Base-by-base conservation (phyloP, 148 eudicot genomes). In the Vaccinium myrtillus region DNA sequence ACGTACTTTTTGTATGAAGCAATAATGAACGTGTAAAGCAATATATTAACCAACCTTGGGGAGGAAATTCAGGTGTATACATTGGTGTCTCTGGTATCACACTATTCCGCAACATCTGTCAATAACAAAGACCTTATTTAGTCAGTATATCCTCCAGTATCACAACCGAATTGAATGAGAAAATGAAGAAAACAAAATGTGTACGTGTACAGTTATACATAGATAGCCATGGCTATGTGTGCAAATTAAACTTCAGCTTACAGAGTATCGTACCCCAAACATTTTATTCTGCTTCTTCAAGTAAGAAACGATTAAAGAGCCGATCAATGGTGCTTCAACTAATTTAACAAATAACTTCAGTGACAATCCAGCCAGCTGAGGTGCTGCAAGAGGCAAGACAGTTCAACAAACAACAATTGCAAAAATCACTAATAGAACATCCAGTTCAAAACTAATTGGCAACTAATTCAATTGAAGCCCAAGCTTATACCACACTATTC, bases 31-130 rank as follows among this genome's bases (percentile, higher is more conserved):
- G 82, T 19, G 23, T 19, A 75, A 15, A 4, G n/a, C 55, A 27
- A 61, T 61, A 21, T 5, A 58, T 39, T 84, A 85, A 73, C 70
- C 80, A 86, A 97, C 99, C 99, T 94, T 95, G 99, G 43, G 95
- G 94, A 88, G 98, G 96, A 90, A 87, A 97, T 88, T 95, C 98
- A 2, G 99, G 99, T 84, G 84, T 95, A 76, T 87, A 93, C 99
- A 97, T 95, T 2, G 99, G 98, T 51, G 86, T 32, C 88, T 97
- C 99, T 25, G 99, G 99, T 88, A 95, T 95, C 85, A 92, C 94
- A 78, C 98, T 94, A 80, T 93, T 91, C 89, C 79, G 91, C 89
- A 95, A 86, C 80, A 90, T 70, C 99, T 97, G 93, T 90, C 58
- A 67, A 81, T 76, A 8, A 21, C 25, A 61, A 21, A 61, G 67